Evolutionary conservation across 2,329 filamentous ascomycete genomes (phyloP).

Genomic region (Claviceps arundinis): DNA sequence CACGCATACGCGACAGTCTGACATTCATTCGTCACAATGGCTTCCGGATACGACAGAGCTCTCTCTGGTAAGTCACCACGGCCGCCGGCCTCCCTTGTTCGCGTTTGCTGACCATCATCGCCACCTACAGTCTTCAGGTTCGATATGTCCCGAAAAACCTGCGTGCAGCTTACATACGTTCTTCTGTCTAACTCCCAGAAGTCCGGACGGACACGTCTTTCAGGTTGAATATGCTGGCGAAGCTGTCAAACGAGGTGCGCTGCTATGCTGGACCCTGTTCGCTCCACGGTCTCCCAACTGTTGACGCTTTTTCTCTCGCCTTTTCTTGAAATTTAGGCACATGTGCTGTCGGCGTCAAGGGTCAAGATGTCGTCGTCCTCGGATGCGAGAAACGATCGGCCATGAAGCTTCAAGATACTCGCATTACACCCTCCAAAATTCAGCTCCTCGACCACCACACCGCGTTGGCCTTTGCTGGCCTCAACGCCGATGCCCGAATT

Average conservation of each 20-base stretch:
- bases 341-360: constrained; percentile 96
- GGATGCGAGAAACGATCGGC: constrained; percentile 98
- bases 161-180: not conserved
- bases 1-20: not conserved
- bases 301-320: constrained; percentile 3
- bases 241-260: constrained; percentile 87
- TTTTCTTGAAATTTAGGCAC: constrained; percentile 47
- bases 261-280: constrained; percentile 1
- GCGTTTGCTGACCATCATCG: constrained; percentile 24
- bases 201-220: constrained; percentile 98
- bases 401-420: constrained; percentile 98
- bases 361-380: constrained; percentile 82
- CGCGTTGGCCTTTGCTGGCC: constrained; percentile 88
- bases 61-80: constrained; percentile 68
- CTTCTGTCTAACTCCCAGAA: constrained; percentile 29
- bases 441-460: constrained; percentile 91
- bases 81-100: constrained; percentile 4
- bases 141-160: not conserved
- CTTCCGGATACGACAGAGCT: constrained; percentile 97
- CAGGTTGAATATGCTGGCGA: constrained; percentile 99
- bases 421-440: constrained; percentile 98
- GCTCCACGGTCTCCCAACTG: constrained; percentile 6
- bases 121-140: constrained; percentile 67
- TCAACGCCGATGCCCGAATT: constrained; percentile 96
- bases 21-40: constrained; percentile 37